phyloP scores from a whole-genome alignment of 208 protist species.

The Angomonas deanei region DNA sequence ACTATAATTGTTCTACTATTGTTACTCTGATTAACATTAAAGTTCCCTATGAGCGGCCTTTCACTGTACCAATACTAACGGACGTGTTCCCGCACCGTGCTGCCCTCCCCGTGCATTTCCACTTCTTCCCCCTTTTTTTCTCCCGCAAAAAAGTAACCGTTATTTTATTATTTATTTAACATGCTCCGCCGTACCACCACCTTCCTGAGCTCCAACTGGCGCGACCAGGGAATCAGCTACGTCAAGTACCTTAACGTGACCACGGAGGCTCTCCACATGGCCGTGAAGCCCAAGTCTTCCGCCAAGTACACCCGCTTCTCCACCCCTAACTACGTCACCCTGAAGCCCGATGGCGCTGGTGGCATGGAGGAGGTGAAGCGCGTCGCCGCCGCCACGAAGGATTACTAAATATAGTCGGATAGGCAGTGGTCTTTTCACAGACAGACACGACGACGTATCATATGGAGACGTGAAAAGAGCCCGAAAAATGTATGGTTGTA shows the following conservation, averaged over 20 bases:
- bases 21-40: no score
- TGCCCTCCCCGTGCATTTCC: no score
- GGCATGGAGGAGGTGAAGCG: constrained; percentile 59
- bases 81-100: no score
- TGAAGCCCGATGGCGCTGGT: constrained; percentile 58
- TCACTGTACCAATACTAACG: no score
- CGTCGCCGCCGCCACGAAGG: constrained; percentile 57
- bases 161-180: neutral
- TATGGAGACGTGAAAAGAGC: constrained; percentile 4
- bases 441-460: neutral
- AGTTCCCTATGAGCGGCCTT: no score
- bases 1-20: no score
- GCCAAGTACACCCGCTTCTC: constrained; percentile 74
- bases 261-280: constrained; percentile 82
- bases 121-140: neutral
- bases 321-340: constrained; percentile 55
- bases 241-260: constrained; percentile 88
- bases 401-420: constrained; percentile 55
- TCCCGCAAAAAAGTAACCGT: neutral
- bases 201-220: constrained; percentile 54
- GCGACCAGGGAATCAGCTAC: constrained; percentile 88
- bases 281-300: constrained; percentile 49
- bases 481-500: neutral
- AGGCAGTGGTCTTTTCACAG: neutral
- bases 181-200: constrained; percentile 62